Base-by-base conservation (phyloP, 345 rosid genomes). In the Hirschfeldia incana region DNA sequence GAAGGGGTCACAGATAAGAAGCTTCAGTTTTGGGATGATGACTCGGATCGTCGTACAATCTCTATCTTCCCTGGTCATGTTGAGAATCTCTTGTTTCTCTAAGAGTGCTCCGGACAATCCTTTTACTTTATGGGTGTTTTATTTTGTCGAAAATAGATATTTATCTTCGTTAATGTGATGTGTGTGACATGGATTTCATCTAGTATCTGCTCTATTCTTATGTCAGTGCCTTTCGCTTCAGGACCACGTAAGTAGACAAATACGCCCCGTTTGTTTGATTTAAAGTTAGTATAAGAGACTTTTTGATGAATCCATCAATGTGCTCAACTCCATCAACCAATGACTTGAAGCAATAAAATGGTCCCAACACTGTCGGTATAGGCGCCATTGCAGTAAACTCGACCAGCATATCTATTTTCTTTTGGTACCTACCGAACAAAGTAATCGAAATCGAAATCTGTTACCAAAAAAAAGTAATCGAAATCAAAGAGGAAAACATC, bases 161-260 rank as follows among this genome's bases (percentile, higher is more conserved):
- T 39, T 13, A 10, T 42, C n/a, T 42, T 42, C n/a, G 1, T 42
- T 42, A 42, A 42, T 42, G n/a, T 42, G 49, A 10, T 42, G 49
- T 42, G 49, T 42, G 49, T 10, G 49, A 42, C 49, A 42, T 42
- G 49, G n/a, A 7, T 42, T 42, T 42, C 49, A 42, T 42, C 49
- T 42, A 42, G 49, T 42, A 42, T 42, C 49, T 42, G 49, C 49
- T 42, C 49, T 42, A 5, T 42, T 10, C 11, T 42, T 72, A 94
- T 79, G 63, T 95, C 97, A 13, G 89, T 87, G 49, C 95, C 98
- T 60, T 90, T 85, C 15, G 91, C 92, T 84, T 92, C 98, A 34
- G 92, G 97, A 42, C 97, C 98, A 37, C 98, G 95, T 8, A 94
- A 92, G 79, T 91, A 94, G 37, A 94, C 88, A 72, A 94, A 67